Percentiles rank a stretch among this genome's conserved stretches.
Conservation (phyloP, 2,329 filamentous ascomycete species). For the Penicillium sp. region DNA sequence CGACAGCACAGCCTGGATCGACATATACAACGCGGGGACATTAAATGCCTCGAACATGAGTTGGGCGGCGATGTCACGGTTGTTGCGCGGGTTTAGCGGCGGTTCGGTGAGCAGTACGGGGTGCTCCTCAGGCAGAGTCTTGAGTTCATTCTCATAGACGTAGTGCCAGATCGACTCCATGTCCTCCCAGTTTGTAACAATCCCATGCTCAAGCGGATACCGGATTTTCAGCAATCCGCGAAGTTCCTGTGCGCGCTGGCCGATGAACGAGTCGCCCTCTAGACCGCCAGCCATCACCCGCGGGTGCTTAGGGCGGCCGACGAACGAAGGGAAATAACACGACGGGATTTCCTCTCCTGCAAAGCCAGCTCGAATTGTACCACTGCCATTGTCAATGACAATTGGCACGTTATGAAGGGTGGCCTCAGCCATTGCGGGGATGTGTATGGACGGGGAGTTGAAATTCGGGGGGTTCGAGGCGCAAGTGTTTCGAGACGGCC, state of each 20-base stretch:
- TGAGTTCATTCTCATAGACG: conserved; percentile 92
- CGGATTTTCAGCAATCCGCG: conserved; percentile 91
- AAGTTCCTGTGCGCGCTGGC: conserved; percentile 83
- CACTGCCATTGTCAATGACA: conserved; percentile 97
- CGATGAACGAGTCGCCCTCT: conserved; percentile 96
- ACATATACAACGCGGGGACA: conserved; percentile 92
- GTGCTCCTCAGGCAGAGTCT: conserved; percentile 97
- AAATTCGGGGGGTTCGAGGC: conserved; percentile 18
- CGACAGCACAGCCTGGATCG: conserved; percentile 93
- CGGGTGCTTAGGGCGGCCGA: conserved; percentile 91
- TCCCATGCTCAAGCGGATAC: conserved; percentile 94
- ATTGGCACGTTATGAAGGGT: conserved; percentile 93
- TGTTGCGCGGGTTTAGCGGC: conserved; percentile 89
- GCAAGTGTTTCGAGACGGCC: conserved; percentile 30
- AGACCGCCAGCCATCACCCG: conserved; percentile 93
- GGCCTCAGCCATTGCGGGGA: conserved; percentile 57
- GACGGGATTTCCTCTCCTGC: conserved; percentile 94
- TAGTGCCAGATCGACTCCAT: conserved; percentile 99
- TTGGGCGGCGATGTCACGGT: conserved; percentile 93
- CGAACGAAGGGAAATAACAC: conserved; percentile 96
- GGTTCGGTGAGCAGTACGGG: conserved; percentile 95
- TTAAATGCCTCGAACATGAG: conserved; percentile 99
- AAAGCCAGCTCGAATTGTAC: conserved; percentile 94
- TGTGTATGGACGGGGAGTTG: conserved; percentile 15
- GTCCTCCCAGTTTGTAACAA: conserved; percentile 99